Percentiles rank a stretch among this genome's conserved stretches.
These are phyloP conservation scores for Ascochyta lentis DNA, from an alignment of 2,329 filamentous ascomycete species.

Conservation along the genomic window DNA sequence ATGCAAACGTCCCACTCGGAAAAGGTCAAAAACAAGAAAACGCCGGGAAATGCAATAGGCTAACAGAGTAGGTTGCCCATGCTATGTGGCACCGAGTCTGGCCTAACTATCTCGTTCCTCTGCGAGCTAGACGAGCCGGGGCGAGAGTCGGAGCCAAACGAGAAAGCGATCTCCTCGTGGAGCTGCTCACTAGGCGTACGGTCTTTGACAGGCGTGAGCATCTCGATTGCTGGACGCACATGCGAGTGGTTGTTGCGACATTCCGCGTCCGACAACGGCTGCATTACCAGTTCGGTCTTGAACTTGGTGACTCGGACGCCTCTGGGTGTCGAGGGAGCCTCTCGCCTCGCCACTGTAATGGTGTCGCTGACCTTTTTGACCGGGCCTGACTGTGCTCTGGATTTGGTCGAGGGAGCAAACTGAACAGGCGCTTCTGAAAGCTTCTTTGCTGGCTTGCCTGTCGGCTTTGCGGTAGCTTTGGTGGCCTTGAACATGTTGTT, in stretches of 20 bases:
- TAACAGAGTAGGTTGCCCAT: slow-evolving; percentile 32
- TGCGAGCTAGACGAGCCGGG: slow-evolving; percentile 38
- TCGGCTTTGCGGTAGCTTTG: slow-evolving; percentile 30
- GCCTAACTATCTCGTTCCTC: slow-evolving; percentile 31
- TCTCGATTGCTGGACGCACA: slow-evolving; percentile 36
- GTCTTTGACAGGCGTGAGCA: slow-evolving; percentile 39
- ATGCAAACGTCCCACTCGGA: slow-evolving; percentile 22
- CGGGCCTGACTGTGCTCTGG: slow-evolving; percentile 12
- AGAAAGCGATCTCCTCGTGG: slow-evolving; percentile 27
- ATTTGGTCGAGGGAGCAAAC: neutral
- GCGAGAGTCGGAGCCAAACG: slow-evolving; percentile 30
- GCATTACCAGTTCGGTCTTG: slow-evolving; percentile 33
- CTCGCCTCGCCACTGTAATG: slow-evolving; percentile 16
- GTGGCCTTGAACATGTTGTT: slow-evolving; percentile 40
- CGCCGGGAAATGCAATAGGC: slow-evolving; percentile 33
- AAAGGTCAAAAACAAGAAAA: slow-evolving; percentile 17
- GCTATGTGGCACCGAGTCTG: slow-evolving; percentile 31
- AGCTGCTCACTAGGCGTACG: slow-evolving; percentile 39
- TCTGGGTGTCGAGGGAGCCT: slow-evolving; percentile 30
- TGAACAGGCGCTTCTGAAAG: slow-evolving; percentile 1
- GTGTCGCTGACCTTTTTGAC: slow-evolving; percentile 22
- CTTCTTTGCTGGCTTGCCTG: slow-evolving; percentile 21
- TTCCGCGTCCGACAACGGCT: slow-evolving; percentile 36
- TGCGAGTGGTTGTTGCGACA: slow-evolving; percentile 43
- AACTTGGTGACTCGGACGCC: slow-evolving; percentile 31